phyloP scores from a whole-genome alignment of 2,329 filamentous ascomycete species.

The Zymoseptoria passerinii region DNA sequence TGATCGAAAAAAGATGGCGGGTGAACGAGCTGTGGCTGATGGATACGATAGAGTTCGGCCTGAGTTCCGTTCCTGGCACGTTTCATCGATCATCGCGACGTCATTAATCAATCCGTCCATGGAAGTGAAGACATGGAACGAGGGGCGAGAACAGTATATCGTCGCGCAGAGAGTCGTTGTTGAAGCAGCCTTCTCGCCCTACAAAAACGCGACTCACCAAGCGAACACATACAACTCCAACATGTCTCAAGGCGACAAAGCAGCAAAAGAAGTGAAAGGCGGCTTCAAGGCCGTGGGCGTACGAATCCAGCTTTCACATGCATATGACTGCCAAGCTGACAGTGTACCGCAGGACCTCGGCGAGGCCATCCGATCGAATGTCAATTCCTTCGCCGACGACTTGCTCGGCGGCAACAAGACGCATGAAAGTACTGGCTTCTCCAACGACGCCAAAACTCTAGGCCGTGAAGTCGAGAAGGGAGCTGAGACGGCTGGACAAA shows the following conservation, averaged over 20 bases:
- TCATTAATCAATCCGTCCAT: not conserved
- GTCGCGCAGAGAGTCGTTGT: not conserved
- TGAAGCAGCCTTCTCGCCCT: too few relatives aligned
- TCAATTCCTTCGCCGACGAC: conserved; percentile 24
- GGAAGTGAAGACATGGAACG: not conserved
- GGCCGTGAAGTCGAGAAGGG: conserved; percentile 10
- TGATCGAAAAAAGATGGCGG: not conserved
- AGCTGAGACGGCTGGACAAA: not conserved
- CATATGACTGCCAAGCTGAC: not conserved
- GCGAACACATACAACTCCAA: not conserved
- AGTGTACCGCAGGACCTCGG: conserved; percentile 12
- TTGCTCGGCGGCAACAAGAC: conserved; percentile 14
- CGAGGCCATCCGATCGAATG: conserved; percentile 22
- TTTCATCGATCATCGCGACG: not conserved
- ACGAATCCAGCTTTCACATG: not conserved
- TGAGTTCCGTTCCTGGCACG: not conserved
- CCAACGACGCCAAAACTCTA: conserved; percentile 14
- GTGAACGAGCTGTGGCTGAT: not conserved
- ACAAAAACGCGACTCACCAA: too few relatives aligned
- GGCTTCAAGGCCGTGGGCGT: conserved; percentile 20
- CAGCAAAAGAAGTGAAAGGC: conserved; percentile 21
- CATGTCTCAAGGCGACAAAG: conserved; percentile 20
- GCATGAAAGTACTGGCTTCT: conserved; percentile 11
- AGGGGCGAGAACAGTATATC: not conserved
- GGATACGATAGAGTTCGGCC: not conserved